Evolutionary conservation across 2,329 filamentous ascomycete genomes (phyloP).

Genomic region (Tolypocladium inflatum): DNA sequence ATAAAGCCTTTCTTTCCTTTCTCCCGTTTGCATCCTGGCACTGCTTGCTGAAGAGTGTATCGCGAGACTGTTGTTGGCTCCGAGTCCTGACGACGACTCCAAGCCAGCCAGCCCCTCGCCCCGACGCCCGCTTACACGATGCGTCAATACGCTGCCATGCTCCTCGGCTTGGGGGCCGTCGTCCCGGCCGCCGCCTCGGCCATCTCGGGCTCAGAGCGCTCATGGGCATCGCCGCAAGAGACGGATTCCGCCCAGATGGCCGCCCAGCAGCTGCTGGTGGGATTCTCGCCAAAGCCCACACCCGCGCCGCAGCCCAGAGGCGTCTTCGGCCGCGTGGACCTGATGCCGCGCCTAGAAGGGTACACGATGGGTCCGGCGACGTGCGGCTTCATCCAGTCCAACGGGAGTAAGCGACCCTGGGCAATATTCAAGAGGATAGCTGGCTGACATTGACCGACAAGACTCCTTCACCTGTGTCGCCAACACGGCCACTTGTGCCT

Average conservation of each 20-base stretch:
- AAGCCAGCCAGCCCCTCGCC: neutral
- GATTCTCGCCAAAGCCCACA: conserved; percentile 22
- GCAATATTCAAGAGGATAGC: neutral
- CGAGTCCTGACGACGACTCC: neutral
- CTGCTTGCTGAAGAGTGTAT: neutral
- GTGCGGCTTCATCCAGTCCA: conserved; percentile 18
- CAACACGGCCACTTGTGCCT: conserved; percentile 15
- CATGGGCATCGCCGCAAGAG: conserved; percentile 19
- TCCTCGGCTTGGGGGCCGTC: neutral
- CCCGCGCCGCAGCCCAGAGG: conserved; percentile 12
- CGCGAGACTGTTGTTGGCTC: neutral
- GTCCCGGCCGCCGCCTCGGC: neutral
- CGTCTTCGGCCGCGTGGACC: conserved; percentile 17
- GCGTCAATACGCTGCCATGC: neutral
- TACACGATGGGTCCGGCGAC: conserved; percentile 17
- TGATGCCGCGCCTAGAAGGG: conserved; percentile 16
- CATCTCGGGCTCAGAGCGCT: conserved; percentile 11
- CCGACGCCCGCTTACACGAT: neutral
- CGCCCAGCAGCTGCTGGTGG: conserved; percentile 15
- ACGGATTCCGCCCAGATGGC: conserved; percentile 11
- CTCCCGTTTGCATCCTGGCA: neutral
- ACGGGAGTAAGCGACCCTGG: conserved; percentile 16
- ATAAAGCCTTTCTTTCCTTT: neutral
- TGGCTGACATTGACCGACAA: conserved; percentile 1
- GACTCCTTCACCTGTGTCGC: conserved; percentile 19